Evolutionary conservation across 768 basidiomycete species (phyloP).

Genomic region (Lepiota brunneoincarnata): DNA sequence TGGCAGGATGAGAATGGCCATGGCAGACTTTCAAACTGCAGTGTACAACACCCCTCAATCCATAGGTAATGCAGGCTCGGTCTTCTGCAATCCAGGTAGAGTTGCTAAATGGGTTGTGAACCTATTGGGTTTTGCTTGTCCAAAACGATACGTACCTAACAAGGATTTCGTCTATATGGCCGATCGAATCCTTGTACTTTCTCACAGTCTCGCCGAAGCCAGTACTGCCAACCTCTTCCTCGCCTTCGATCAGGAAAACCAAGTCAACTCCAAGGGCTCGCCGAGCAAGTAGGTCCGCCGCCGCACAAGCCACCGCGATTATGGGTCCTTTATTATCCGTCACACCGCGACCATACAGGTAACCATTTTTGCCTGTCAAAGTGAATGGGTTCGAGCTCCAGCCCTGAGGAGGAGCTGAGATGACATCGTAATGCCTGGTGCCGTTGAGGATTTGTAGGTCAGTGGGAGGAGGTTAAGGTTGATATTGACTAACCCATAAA

Average conservation of each 20-base stretch:
- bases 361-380: conserved; percentile 81
- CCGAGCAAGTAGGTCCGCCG: conserved; percentile 70
- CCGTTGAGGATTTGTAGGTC: not conserved
- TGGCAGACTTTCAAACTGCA: conserved; percentile 65
- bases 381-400: conserved; percentile 88
- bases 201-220: conserved; percentile 81
- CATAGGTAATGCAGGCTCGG: conserved; percentile 92
- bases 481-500: conserved; percentile 71
- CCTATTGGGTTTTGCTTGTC: not conserved
- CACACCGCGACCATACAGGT: conserved; percentile 86
- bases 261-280: conserved; percentile 82
- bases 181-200: conserved; percentile 78
- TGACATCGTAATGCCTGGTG: conserved; percentile 92
- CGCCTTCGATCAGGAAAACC: conserved; percentile 91
- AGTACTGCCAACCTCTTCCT: conserved; percentile 91
- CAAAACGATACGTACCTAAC: conserved; percentile 53
- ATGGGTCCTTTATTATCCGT: conserved; percentile 97
- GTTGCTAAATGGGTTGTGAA: conserved; percentile 49
- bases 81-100: conserved; percentile 96
- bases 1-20: not conserved
- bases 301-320: conserved; percentile 87
- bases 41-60: conserved; percentile 91
- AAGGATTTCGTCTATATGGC: conserved; percentile 84
- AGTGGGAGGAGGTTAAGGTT: not conserved
- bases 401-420: conserved; percentile 67